phyloP scores from a whole-genome alignment of 345 rosid species.

The Microcos paniculata region DNA sequence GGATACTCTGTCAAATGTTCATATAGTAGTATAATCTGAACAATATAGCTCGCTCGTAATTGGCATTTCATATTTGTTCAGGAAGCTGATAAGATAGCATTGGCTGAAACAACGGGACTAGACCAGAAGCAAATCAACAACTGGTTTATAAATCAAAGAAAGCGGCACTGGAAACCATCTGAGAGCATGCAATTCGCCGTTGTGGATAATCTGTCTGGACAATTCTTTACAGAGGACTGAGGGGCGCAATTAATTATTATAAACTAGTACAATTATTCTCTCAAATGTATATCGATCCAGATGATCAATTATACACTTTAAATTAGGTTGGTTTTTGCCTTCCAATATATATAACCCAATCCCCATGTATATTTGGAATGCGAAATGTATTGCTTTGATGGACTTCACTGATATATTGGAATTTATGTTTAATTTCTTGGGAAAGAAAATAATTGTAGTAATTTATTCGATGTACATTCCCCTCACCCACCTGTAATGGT shows the following conservation, averaged over 20 bases:
- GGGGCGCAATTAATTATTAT: neutral
- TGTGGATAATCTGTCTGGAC: constrained; percentile 57
- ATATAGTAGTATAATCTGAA: neutral
- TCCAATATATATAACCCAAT: neutral
- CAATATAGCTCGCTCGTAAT: neutral
- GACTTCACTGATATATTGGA: constrained; percentile 18
- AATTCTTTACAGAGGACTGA: constrained; percentile 56
- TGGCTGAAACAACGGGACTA: constrained; percentile 74
- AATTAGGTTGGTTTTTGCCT: neutral
- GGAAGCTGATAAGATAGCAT: constrained; percentile 69
- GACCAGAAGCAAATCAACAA: constrained; percentile 89
- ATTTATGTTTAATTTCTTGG: neutral
- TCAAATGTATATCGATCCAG: constrained; percentile 2
- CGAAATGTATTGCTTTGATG: constrained; percentile 6
- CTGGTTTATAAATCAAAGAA: constrained; percentile 90
- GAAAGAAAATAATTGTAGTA: constrained; percentile 22
- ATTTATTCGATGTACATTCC: constrained; percentile 25
- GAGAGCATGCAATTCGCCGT: constrained; percentile 68
- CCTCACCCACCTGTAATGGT: neutral
- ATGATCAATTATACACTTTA: neutral
- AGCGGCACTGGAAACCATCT: constrained; percentile 86
- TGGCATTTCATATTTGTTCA: neutral
- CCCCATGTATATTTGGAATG: constrained; percentile 21
- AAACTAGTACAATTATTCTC: constrained; percentile 21
- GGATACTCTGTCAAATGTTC: neutral